These are phyloP conservation scores for Chytriomyces sp. DNA, from an alignment of 192 early-diverging fungal genomes.

Conservation along the genomic window DNA sequence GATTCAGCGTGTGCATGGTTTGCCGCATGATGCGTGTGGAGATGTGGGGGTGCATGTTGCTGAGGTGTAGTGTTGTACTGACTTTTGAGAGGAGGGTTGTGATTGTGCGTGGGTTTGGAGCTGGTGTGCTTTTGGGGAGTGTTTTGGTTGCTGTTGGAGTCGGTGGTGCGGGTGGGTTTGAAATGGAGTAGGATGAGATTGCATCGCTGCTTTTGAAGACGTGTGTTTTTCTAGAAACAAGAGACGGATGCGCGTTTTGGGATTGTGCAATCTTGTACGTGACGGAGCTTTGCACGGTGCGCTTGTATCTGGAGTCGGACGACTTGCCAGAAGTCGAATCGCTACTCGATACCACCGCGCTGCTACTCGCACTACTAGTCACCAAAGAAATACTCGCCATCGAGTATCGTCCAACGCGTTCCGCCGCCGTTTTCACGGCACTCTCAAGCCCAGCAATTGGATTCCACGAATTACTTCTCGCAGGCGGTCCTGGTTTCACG, in stretches of 20 bases:
- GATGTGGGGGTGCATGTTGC: constrained; percentile 80
- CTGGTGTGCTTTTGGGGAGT: not conserved
- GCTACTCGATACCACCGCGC: too few relatives aligned
- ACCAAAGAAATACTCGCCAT: not conserved
- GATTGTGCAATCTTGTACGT: too few relatives aligned
- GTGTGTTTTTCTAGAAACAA: not conserved
- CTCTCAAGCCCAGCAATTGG: not conserved
- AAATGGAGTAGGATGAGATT: not conserved
- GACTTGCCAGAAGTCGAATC: too few relatives aligned
- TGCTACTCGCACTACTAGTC: not conserved
- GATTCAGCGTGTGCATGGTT: constrained; percentile 75
- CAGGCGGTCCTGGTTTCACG: too few relatives aligned
- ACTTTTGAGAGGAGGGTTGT: constrained; percentile 72
- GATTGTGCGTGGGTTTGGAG: constrained; percentile 69
- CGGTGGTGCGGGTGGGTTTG: constrained; percentile 1
- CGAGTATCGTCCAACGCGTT: not conserved
- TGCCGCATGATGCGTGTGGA: constrained; percentile 74
- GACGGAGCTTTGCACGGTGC: too few relatives aligned
- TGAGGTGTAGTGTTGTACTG: constrained; percentile 72
- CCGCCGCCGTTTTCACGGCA: not conserved
- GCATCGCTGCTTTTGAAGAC: not conserved
- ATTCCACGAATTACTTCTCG: not conserved
- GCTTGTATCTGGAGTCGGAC: too few relatives aligned
- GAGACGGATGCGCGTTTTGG: not conserved
- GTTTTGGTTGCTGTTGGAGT: constrained; percentile 8